Base-by-base conservation (phyloP, 805 yeast species). In the Myxozyma mucilagina region DNA sequence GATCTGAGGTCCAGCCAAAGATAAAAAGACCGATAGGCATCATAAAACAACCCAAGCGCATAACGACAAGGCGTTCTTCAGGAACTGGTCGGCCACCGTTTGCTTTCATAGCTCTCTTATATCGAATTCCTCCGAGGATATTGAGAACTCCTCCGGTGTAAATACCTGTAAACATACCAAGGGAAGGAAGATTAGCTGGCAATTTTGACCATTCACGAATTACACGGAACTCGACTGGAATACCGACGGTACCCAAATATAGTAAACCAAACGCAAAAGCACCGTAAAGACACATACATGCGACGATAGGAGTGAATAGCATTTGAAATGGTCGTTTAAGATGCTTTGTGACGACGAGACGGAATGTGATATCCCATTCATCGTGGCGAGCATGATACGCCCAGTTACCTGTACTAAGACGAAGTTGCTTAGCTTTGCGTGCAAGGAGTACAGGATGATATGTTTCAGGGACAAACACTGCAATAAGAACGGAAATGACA, bases 301-400 rank as follows among this genome's bases (percentile, higher is more conserved):
- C 70, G 53, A 78, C 72, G 49, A 80, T 78, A 0, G 82, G 82
- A 4, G 82, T 80, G 34, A 83, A 74, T 18, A 84, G 84, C 76
- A 93, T 89, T 68, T 84, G 85, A 65, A 93, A 76, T 1, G 98
- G 98, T 69, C 97, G 82, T 67, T 83, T 74, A 57, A 92, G 79
- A 76, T 91, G 89, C 29, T 89, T 82, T 60, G 83, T 80, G 64
- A 90, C 68, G 73, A 92, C 78, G 71, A 91, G 96, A 39, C 77
- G 78, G 50, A 89, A 72, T 1, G 87, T 76, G 73, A 90, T 72
- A 53, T 90, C 90, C 72, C 83, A 85, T 38, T 93, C 93, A 73
- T 92, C 97, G 73, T 89, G 96, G 75, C 89, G 96, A 18, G 97
- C 90, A 90, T 90, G 90, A 65, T 89, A 89, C 69, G 89, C 89